Conservation (phyloP, 352 stramenopile genomes). For the Thalassiosira ordinaria region DNA sequence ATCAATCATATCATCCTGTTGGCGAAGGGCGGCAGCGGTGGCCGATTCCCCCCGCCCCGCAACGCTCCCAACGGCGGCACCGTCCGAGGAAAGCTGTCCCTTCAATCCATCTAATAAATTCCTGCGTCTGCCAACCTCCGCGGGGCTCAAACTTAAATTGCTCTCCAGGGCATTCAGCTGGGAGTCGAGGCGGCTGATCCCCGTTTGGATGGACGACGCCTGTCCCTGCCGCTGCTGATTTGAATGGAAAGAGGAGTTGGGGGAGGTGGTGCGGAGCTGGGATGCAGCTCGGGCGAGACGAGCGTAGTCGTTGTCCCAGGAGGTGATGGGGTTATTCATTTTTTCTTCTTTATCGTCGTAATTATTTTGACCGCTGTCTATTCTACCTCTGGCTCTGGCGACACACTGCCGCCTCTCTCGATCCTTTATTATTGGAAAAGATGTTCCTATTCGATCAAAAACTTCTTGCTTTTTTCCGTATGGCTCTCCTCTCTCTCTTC, state of each 20-base stretch:
- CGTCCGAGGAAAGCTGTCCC: constrained; percentile 25
- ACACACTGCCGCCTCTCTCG: too few species aligned
- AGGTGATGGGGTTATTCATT: constrained; percentile 59
- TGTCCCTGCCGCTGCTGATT: constrained; percentile 37
- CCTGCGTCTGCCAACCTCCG: constrained; percentile 63
- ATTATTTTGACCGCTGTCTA: too few species aligned
- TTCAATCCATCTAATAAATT: constrained; percentile 53
- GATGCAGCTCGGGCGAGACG: constrained; percentile 74
- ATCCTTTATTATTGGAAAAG: too few species aligned
- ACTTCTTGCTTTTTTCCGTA: too few species aligned
- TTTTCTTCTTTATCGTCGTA: too few species aligned
- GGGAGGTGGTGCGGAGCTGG: constrained; percentile 64
- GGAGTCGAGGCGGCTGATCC: constrained; percentile 65
- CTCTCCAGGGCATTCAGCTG: constrained; percentile 59
- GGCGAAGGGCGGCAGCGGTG: constrained; percentile 63
- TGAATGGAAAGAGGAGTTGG: constrained; percentile 22
- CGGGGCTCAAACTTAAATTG: constrained; percentile 47
- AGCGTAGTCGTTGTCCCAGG: constrained; percentile 85
- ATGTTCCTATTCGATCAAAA: too few species aligned
- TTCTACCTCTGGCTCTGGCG: too few species aligned
- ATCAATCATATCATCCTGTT: constrained; percentile 85
- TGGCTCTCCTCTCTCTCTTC: too few species aligned
- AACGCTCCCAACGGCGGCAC: background rate
- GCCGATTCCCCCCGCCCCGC: constrained; percentile 34
- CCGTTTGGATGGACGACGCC: constrained; percentile 52